Evolutionary conservation across 805 yeast genomes (phyloP), one percentile per base, ranked within the genome.

Genomic region (Teunomyces stri): DNA sequence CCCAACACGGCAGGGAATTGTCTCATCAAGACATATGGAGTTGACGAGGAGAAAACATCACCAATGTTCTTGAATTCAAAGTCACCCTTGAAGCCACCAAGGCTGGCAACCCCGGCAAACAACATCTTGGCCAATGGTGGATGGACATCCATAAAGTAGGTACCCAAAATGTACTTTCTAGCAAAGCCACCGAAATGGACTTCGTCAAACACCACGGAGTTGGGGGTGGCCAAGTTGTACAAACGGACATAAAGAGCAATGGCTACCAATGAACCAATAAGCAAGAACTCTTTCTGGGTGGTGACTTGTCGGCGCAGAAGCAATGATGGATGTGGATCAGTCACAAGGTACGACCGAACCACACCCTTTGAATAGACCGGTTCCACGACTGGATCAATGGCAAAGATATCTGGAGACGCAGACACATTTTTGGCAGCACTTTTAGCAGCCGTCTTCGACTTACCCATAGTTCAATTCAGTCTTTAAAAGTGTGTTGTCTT

Each of bases 151-250:
- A 85, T 75, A 65, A 85, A 86, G 60, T 74, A 85, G 13, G 66
- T 65, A 15, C 89, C 87, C 45, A 69, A 65, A 45, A 83, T 76
- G 69, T 90, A 94, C 66, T 87, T 83, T 49, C 85, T 78, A 28
- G 97, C 96, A 69, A 92, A 94, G n/a, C 95, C 95, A 47, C 99
- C 99, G 59, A 94, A 94, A 67, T 88, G 96, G 35, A 87, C 94
- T 66, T 92, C 99, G 65, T 90, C 96, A 55, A 88, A 88, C 10
- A 92, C 96, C 31, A 90, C 95, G 25, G 91, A 81, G 57, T 82
- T 68, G 34, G 99, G 99, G 51, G 69, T 61, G 22, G 78, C 70
- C 49, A 94, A 71, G 45, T 77, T 70, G 54, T 74, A 70, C 45
- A 86, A 72, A 56, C 99, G 81, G 43, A 89, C 78, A 41, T 66